These are phyloP conservation scores for Amanita pallidorosea DNA, from an alignment of 768 basidiomycete species.

Conservation along the genomic window DNA sequence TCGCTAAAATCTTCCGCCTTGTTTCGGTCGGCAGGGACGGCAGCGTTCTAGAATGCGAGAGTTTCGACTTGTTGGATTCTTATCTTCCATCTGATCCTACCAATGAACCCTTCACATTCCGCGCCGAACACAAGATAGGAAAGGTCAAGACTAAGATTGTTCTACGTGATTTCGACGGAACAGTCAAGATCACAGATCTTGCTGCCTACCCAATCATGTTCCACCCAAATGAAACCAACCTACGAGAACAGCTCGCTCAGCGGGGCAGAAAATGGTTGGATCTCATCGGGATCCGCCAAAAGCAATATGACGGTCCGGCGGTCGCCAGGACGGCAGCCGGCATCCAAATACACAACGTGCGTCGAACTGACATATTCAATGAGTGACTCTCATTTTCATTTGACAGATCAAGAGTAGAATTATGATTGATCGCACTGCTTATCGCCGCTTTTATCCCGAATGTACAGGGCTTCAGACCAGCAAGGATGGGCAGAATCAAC, in stretches of 20 bases:
- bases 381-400: not conserved
- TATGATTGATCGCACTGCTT: slow-evolving; percentile 51
- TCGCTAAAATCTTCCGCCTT: slow-evolving; percentile 39
- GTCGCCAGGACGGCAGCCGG: slow-evolving; percentile 24
- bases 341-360: slow-evolving; percentile 39
- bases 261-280: slow-evolving; percentile 50
- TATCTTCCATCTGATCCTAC: not conserved
- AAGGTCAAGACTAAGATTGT: slow-evolving; percentile 28
- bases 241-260: slow-evolving; percentile 27
- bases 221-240: slow-evolving; percentile 31
- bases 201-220: slow-evolving; percentile 44
- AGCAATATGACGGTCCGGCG: slow-evolving; percentile 44
- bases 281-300: slow-evolving; percentile 45
- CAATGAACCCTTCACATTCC: not conserved
- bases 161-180: slow-evolving; percentile 35
- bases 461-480: slow-evolving; percentile 31
- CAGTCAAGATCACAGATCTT: slow-evolving; percentile 36
- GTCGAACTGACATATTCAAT: slow-evolving; percentile 7
- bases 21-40: slow-evolving; percentile 23
- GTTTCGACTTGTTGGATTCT: slow-evolving; percentile 38
- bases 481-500: not conserved
- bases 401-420: slow-evolving; percentile 42
- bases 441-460: slow-evolving; percentile 41
- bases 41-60: slow-evolving; percentile 39
- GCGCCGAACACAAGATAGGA: slow-evolving; percentile 16